A percentile compares a stretch with the other conserved stretches of the same genome.
Evolutionary conservation across 2,329 filamentous ascomycete species (phyloP).

Genomic region (Orbilia brochopaga): DNA sequence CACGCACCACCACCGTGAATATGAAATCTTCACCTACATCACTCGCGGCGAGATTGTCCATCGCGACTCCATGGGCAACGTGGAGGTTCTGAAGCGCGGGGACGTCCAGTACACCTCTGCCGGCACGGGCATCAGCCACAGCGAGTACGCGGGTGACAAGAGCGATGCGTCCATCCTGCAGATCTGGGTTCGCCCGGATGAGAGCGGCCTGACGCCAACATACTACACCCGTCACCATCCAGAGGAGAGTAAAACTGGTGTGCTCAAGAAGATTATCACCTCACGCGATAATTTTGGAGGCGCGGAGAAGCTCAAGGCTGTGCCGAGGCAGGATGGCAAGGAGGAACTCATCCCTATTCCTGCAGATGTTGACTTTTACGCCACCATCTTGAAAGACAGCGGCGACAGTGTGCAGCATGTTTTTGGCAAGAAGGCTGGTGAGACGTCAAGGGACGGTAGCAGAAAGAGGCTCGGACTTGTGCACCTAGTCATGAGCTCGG

Average conservation of each 20-base stretch:
- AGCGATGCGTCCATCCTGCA: conserved; percentile 41
- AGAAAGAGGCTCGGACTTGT: conserved; percentile 46
- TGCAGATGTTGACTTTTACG: conserved; percentile 47
- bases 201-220: conserved; percentile 33
- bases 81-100: conserved; percentile 45
- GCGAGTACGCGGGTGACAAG: conserved; percentile 42
- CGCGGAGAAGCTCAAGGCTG: conserved; percentile 31
- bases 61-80: conserved; percentile 71
- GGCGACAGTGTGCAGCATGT: conserved; percentile 29
- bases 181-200: conserved; percentile 48
- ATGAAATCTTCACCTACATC: conserved; percentile 89
- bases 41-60: conserved; percentile 85
- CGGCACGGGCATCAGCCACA: conserved; percentile 47
- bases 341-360: conserved; percentile 50
- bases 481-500: conserved; percentile 49
- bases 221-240: conserved; percentile 48
- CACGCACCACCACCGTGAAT: conserved; percentile 82
- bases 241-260: conserved; percentile 38
- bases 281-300: conserved; percentile 39
- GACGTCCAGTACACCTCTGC: conserved; percentile 49
- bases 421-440: conserved; percentile 42
- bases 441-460: conserved; percentile 14
- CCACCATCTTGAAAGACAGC: conserved; percentile 37
- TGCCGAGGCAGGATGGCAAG: conserved; percentile 48
- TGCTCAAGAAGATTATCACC: conserved; percentile 46